Evolutionary conservation across 2,329 filamentous ascomycete species (phyloP), one percentile per base, ranked within the genome.

Genomic region (Cryphonectria nitschkei): DNA sequence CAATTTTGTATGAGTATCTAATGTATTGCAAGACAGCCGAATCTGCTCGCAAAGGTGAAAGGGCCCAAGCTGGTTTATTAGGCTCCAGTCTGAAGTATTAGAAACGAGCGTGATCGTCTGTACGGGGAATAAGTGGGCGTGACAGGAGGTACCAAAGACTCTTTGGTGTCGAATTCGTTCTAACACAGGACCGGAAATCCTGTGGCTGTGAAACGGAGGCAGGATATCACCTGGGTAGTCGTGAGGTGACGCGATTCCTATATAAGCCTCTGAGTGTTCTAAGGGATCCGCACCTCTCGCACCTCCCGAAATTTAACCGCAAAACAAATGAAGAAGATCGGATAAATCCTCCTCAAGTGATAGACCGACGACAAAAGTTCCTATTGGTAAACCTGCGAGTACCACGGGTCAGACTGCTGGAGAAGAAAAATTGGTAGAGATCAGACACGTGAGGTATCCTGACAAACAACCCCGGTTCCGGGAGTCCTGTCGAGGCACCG

Each of bases 261-360:
- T 73, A 72, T 71, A 73, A 73, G 74, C 64, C 68, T 67, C 73
- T 71, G 73, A 69, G 73, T 67, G 71, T 67, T 65, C 52, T 46
- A n/a, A 50, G 39, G 69, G 64, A 71, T 64, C 52, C 67, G 68
- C 46, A 63, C 67, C 73, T 56, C 68, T 70, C 70, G 37, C 37
- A 39, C 65, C 73, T 70, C 69, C 74, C 75, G 75, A 78, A 58
- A 73, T 76, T 78, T 77, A 78, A 60, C 77, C 77, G 76, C 63
- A 65, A 13, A 52, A 65, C 71, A 75, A 74, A 76, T 75, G 73
- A 75, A 73, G 69, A 68, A 52, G 41, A 32, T 34, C 43, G 52
- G 68, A 62, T 9, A 70, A 50, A 7, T 46, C 64, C 62, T 46
- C 64, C 46, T 72, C 60, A 43, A 68, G 34, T 65, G 29, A 70